phyloP scores from a whole-genome alignment of 148 eudicot genomes.

The Hydrangea macrophylla region DNA sequence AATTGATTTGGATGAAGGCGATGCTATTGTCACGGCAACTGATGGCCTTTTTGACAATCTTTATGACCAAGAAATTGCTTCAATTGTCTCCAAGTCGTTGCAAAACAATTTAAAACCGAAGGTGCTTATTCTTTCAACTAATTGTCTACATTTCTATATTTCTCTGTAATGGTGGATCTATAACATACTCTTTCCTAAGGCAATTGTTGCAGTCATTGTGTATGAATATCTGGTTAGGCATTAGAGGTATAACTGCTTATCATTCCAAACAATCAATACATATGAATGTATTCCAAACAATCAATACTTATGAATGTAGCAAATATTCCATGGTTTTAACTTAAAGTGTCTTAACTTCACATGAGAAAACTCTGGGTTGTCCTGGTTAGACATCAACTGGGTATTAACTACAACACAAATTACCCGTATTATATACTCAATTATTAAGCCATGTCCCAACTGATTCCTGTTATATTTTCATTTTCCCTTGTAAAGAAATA shows the following conservation, averaged over 20 bases:
- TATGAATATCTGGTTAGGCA: neutral
- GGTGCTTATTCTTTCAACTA: conserved; percentile 34
- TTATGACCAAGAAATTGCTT: conserved; percentile 68
- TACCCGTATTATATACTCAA: no score
- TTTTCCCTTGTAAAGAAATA: no score
- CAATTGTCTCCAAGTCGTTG: conserved; percentile 43
- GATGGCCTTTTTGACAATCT: conserved; percentile 91
- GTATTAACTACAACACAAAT: no score
- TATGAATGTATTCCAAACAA: no score
- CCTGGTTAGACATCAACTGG: no score
- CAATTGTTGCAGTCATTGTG: neutral
- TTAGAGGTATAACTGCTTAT: neutral
- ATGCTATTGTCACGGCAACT: conserved; percentile 68
- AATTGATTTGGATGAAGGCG: conserved; percentile 65
- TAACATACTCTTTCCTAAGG: neutral
- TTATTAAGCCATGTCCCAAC: no score
- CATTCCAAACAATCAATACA: no score
- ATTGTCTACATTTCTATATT: neutral
- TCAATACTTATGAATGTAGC: no score
- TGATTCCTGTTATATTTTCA: no score
- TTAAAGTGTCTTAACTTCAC: no score
- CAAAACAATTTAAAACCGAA: conserved; percentile 40
- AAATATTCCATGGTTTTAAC: no score
- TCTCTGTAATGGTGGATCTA: neutral
- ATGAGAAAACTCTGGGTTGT: no score